These are phyloP conservation scores for Hypholoma fasciculare DNA, from an alignment of 768 basidiomycete species.

Conservation along the genomic window DNA sequence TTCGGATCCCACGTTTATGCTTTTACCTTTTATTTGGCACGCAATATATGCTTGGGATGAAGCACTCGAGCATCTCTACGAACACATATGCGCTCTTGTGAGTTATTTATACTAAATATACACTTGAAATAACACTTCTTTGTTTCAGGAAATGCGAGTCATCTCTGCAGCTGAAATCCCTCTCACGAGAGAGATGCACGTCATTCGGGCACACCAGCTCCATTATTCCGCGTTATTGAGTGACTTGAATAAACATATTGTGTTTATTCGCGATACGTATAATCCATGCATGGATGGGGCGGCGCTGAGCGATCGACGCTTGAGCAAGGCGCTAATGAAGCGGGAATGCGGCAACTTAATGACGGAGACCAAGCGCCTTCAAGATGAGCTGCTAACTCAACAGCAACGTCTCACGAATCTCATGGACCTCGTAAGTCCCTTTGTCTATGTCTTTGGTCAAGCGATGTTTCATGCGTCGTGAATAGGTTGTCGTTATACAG, in stretches of 20 bases:
- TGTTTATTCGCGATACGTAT: conserved; percentile 45
- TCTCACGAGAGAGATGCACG: conserved; percentile 54
- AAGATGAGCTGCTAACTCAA: conserved; percentile 39
- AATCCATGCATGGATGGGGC: conserved; percentile 53
- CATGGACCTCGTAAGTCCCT: conserved; percentile 43
- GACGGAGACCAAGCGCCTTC: conserved; percentile 49
- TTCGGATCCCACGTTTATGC: conserved; percentile 54
- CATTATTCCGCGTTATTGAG: conserved; percentile 56
- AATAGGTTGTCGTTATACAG: conserved; percentile 49
- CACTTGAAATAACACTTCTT: background rate
- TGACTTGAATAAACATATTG: conserved; percentile 53
- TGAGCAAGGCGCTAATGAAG: conserved; percentile 33
- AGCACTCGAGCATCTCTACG: conserved; percentile 51
- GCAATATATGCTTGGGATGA: conserved; percentile 65
- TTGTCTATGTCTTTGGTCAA: background rate
- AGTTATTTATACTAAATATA: conserved; percentile 10
- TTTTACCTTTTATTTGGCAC: conserved; percentile 58
- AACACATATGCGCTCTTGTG: conserved; percentile 50
- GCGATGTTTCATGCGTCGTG: background rate
- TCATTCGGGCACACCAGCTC: conserved; percentile 59
- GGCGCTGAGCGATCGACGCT: conserved; percentile 23
- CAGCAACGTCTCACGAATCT: conserved; percentile 51
- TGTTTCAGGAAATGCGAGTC: conserved; percentile 48
- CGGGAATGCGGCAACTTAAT: conserved; percentile 51
- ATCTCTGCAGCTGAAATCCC: conserved; percentile 39